These are phyloP conservation scores for Cylindrotheca closterium DNA, from an alignment of 108 stramenopile species.

Conservation along the genomic window DNA sequence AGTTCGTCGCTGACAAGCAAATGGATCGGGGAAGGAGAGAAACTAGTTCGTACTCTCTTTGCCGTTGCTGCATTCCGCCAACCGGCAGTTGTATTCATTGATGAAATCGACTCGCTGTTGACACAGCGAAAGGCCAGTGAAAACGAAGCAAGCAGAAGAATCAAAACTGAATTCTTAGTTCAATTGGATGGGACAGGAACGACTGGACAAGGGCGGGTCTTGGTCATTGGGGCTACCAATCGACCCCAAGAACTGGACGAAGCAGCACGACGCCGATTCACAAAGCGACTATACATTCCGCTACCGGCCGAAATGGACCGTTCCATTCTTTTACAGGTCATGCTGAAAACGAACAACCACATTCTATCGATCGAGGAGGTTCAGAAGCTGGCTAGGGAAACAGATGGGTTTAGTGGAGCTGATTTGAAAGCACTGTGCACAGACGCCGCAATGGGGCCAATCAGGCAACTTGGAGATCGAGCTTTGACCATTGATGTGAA, in stretches of 20 bases:
- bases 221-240: slow-evolving; percentile 98
- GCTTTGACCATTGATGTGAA: slow-evolving; percentile 70
- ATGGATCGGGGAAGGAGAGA: slow-evolving; percentile 99
- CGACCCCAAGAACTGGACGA: slow-evolving; percentile 98
- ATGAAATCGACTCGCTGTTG: slow-evolving; percentile 95
- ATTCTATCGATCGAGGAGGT: slow-evolving; percentile 66
- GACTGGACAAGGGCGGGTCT: slow-evolving; percentile 75
- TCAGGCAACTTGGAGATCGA: slow-evolving; percentile 71
- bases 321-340: slow-evolving; percentile 61
- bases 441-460: slow-evolving; percentile 96
- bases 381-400: slow-evolving; percentile 67
- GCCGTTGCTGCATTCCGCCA: slow-evolving; percentile 92
- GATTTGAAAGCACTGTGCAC: slow-evolving; percentile 89
- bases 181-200: slow-evolving; percentile 93
- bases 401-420: slow-evolving; percentile 92
- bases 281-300: slow-evolving; percentile 94
- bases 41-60: slow-evolving; percentile 95
- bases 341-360: slow-evolving; percentile 87
- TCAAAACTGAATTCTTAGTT: slow-evolving; percentile 95
- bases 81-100: slow-evolving; percentile 94
- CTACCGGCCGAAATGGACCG: slow-evolving; percentile 86
- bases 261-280: slow-evolving; percentile 95
- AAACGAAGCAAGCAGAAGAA: slow-evolving; percentile 92
- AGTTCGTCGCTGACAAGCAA: slow-evolving; percentile 97
- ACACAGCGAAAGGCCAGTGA: slow-evolving; percentile 90